Evolutionary conservation across 306 rosid genomes (phyloP).

Genomic region (Trifolium repens): DNA sequence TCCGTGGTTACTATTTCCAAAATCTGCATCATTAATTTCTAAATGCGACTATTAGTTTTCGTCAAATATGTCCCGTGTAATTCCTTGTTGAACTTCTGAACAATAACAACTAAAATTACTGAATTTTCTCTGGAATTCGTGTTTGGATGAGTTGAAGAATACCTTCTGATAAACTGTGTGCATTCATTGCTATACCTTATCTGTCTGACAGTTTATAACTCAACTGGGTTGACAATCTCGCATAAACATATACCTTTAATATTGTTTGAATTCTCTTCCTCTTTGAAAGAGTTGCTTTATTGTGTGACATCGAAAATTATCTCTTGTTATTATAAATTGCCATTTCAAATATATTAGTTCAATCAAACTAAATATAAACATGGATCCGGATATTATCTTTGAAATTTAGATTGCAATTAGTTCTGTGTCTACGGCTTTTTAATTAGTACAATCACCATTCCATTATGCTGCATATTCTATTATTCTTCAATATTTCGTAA

Average conservation of each 20-base stretch:
- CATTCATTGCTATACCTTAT: constrained; percentile 19
- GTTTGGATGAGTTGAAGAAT: neutral
- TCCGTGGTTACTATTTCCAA: constrained; percentile 14
- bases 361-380: constrained; percentile 34
- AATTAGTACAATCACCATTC: constrained; percentile 9
- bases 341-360: constrained; percentile 32
- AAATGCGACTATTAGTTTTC: neutral
- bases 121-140: constrained; percentile 20
- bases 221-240: constrained; percentile 30
- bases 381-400: constrained; percentile 26
- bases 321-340: neutral
- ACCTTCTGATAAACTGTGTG: constrained; percentile 1
- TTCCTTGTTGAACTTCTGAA: constrained; percentile 28
- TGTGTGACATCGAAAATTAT: neutral
- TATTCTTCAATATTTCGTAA: constrained; percentile 17
- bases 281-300: constrained; percentile 38
- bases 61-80: constrained; percentile 25
- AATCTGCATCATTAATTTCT: constrained; percentile 36
- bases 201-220: constrained; percentile 28
- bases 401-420: constrained; percentile 23
- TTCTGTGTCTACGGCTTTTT: constrained; percentile 27
- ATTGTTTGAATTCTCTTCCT: constrained; percentile 21
- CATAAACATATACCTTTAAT: neutral
- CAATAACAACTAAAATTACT: constrained; percentile 5
- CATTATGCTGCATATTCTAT: constrained; percentile 11